A percentile compares a stretch with the other conserved stretches of the same genome.
Conservation (phyloP, 1,139 yeast species). For the Suhomyces maxii region DNA sequence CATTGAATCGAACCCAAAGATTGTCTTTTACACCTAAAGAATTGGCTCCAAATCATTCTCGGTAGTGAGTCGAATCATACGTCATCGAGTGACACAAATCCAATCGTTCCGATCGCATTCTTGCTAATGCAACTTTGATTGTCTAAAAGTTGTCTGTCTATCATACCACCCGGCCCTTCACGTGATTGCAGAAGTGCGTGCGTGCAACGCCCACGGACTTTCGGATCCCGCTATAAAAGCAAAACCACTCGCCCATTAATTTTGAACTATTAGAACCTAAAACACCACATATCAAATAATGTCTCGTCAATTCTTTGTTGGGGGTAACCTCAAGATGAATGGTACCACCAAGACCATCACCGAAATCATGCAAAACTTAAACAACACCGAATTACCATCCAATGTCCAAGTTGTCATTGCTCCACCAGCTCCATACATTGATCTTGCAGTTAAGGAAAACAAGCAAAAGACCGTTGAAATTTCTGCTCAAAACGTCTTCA, state of each 20-base stretch:
- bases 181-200: not conserved
- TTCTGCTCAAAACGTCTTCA: slow-evolving; percentile 89
- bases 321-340: slow-evolving; percentile 99
- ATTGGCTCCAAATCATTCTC: too few species aligned
- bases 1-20: too few species aligned
- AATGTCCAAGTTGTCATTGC: slow-evolving; percentile 89
- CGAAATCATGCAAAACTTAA: slow-evolving; percentile 79
- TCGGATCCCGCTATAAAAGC: slow-evolving; percentile 10
- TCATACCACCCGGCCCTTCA: not conserved
- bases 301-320: slow-evolving; percentile 96
- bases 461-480: slow-evolving; percentile 72
- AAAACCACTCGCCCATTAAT: slow-evolving; percentile 5
- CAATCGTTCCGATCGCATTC: too few species aligned
- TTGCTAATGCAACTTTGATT: too few species aligned
- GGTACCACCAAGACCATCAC: slow-evolving; percentile 88
- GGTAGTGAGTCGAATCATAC: too few species aligned
- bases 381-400: slow-evolving; percentile 70
- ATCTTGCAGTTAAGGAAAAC: slow-evolving; percentile 68
- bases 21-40: too few species aligned
- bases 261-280: not conserved
- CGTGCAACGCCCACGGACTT: slow-evolving; percentile 9
- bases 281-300: slow-evolving; percentile 15
- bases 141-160: not conserved
- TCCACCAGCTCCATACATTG: slow-evolving; percentile 93
- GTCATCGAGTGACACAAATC: too few species aligned